Evolutionary conservation across 2,329 filamentous ascomycete species (phyloP), one percentile per base, ranked within the genome.

Genomic region (Nemania sp.): DNA sequence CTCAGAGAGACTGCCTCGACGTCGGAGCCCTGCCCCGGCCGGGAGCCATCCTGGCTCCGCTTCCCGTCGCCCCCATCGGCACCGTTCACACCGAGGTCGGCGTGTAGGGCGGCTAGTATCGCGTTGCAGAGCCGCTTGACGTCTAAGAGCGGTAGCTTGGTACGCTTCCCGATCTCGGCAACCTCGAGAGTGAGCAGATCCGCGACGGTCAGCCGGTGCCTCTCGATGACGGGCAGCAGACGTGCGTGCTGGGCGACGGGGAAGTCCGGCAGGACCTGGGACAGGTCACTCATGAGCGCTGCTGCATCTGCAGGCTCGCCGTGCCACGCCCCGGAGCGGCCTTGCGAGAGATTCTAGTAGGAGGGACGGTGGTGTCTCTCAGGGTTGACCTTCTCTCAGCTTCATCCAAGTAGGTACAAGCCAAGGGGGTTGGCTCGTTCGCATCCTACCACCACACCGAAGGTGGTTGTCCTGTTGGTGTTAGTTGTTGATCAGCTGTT

Each of bases 181-280:
- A 88, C 83, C 71, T 97, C 91, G 64, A 96, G 87, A 2, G 91
- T 91, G 69, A 99, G 83, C 50, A 99, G 84, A 74, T 99, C 95
- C 68, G 87, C 87, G 34, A 90, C 90, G 25, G 90, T 90, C 72
- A 99, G 81, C 53, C 83, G 81, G 69, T 90, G 87, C 73, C 86
- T 86, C 78, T 98, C 94, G 57, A 98, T 84, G 20, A 87, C 86
- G 2, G 91, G 88, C 34, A 97, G 78, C 48, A 97, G 87, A 71
- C 90, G 87, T 43, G 87, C 81, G 77, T 90, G 94, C 63, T 83
- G 83, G 72, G 84, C 82, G 66, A 85, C 82, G 62, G 89, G 84
- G 73, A 97, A 96, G 77, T 87, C 83, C 70, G 94, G 92, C 67
- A 97, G 84, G 73, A 96, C 86, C 73, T 86, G 84, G 72, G 89